Evolutionary conservation across 1,284 basidiomycete genomes (phyloP).

Genomic region (Fomitopsis betulina): DNA sequence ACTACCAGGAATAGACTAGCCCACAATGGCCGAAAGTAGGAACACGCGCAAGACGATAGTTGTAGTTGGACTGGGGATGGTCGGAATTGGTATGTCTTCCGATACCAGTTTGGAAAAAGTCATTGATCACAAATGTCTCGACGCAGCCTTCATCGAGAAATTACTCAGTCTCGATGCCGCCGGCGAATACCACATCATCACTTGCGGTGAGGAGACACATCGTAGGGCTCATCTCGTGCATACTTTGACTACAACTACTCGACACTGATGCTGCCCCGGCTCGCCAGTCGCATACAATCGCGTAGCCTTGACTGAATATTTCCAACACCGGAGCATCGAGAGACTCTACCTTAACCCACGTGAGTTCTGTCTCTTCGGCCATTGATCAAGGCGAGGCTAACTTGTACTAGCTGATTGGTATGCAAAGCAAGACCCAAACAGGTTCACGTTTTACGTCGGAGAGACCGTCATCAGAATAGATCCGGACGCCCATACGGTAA

Average conservation of each 20-base stretch:
- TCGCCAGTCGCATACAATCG: conserved; percentile 41
- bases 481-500: conserved; percentile 38
- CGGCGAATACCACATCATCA: conserved; percentile 50
- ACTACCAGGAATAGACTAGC: not conserved
- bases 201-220: conserved; percentile 53
- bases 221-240: conserved; percentile 15
- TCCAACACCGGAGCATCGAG: conserved; percentile 59
- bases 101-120: not conserved
- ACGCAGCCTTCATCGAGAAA: conserved; percentile 62
- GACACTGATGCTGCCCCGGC: not conserved
- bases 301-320: conserved; percentile 62
- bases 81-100: conserved; percentile 48
- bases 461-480: conserved; percentile 52
- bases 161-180: conserved; percentile 50
- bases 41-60: conserved; percentile 31
- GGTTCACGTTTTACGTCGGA: conserved; percentile 48
- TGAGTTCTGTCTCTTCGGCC: conserved; percentile 12
- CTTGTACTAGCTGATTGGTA: conserved; percentile 48
- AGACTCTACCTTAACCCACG: conserved; percentile 62
- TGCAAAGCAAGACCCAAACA: conserved; percentile 47
- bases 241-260: not conserved
- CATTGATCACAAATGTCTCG: not conserved
- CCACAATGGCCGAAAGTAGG: not conserved
- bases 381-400: not conserved
- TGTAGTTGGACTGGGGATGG: conserved; percentile 67